Base-by-base conservation (phyloP, 2,329 filamentous ascomycete genomes). In the Dryadomyces quercus-mongolicae region DNA sequence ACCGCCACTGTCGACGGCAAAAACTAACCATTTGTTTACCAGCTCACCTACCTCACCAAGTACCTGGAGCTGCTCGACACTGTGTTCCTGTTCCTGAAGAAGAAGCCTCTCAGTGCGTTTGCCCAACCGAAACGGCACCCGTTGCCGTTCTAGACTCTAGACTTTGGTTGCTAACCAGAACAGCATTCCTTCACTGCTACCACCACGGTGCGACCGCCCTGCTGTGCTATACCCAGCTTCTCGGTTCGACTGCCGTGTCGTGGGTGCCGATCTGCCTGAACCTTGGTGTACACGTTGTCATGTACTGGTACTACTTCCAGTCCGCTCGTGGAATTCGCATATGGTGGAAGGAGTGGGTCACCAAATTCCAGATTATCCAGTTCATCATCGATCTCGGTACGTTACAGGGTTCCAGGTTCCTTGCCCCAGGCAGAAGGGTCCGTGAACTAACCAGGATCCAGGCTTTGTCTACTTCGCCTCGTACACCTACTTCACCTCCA, bases 231-330 rank as follows among this genome's bases (percentile, higher is more conserved):
- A 95, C 90, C 55, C 92, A 97, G 76, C 82, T 97, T 61, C 85
- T 95, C 65, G 92, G 92, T 62, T 82, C 88, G 66, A 97, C 92
- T 48, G 81, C 92, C 46, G 92, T 97, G 55, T 95, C 91, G 57
- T 97, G 92, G 92, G 88, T 95, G 54, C 84, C 86, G 59, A 97
- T 97, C 68, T 85, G 82, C 53, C 82, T 97, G 64, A 97, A 97
- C 80, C 74, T 97, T 66, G 82, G 82, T 60, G 92, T 97, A 54
- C 92, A 97, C 74, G 92, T 97, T 56, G 87, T 96, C 68, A 97
- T 97, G 92, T 97, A 97, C 85, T 96, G 91, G 91, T 97, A 97
- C 84, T 97, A 97, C 82, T 97, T 97, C 85, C 92, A 97, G 80
- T 92, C 88, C 67, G 91, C 92, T 54, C 90, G 92, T 63, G 93